A percentile compares a stretch with the other conserved stretches of the same genome.
Evolutionary conservation across 495 filamentous ascomycete species (phyloP).

Genomic region (Aspergillus affinis): DNA sequence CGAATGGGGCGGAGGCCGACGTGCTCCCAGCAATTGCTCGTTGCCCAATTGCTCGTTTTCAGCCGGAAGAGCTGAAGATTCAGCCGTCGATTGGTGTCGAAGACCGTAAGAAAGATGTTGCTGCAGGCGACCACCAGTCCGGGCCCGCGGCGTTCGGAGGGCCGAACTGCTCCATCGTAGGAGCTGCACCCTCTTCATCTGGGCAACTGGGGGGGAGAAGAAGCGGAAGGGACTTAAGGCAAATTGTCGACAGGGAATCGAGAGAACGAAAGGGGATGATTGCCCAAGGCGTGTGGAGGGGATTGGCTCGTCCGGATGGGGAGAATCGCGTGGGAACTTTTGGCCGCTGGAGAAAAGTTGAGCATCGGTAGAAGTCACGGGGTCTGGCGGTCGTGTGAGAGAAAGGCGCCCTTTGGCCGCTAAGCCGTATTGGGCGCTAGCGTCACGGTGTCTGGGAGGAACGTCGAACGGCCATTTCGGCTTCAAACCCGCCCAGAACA

Average conservation of each 20-base stretch:
- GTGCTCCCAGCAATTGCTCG: constrained; percentile 23
- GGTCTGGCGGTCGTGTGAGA: constrained; percentile 38
- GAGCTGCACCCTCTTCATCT: constrained; percentile 70
- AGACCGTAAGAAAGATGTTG: constrained; percentile 39
- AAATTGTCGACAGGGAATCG: constrained; percentile 4
- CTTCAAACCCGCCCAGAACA: constrained; percentile 26
- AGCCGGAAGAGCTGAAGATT: constrained; percentile 29
- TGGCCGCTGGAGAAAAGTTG: constrained; percentile 42
- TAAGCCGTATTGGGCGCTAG: constrained; percentile 28
- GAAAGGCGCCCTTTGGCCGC: constrained; percentile 18
- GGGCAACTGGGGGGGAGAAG: constrained; percentile 25
- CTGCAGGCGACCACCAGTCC: constrained; percentile 49
- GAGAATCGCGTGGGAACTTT: constrained; percentile 20
- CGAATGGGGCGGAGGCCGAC: constrained; percentile 20
- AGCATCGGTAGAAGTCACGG: constrained; percentile 48
- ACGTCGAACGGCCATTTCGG: constrained; percentile 37
- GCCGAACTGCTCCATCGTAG: constrained; percentile 71
- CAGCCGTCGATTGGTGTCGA: constrained; percentile 41
- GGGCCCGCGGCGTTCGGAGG: constrained; percentile 52
- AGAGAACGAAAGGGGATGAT: constrained; percentile 12
- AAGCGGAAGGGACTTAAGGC: constrained; percentile 6
- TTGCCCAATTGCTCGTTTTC: constrained; percentile 22
- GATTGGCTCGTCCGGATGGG: constrained; percentile 13
- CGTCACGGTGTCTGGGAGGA: constrained; percentile 31
- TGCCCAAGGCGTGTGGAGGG: constrained; percentile 13